Conservation (phyloP, 345 rosid species). For the Gossypium ekmanianum region DNA sequence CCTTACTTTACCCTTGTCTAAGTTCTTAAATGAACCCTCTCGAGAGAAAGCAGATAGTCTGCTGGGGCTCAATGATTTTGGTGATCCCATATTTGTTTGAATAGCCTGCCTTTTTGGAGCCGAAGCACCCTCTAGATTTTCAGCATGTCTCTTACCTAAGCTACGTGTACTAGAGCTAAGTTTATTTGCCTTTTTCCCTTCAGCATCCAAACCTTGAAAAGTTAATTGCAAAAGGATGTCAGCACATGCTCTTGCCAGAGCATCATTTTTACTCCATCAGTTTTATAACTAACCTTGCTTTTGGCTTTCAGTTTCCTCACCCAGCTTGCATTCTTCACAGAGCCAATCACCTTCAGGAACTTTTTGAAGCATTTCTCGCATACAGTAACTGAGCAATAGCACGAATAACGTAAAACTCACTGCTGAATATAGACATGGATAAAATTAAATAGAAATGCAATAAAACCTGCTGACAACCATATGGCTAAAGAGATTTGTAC, state of each 20-base stretch:
- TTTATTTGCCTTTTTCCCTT: conserved; percentile 42
- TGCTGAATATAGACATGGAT: conserved; percentile 4
- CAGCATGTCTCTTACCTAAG: conserved; percentile 54
- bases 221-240: conserved; percentile 23
- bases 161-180: conserved; percentile 27
- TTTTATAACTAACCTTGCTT: conserved; percentile 58
- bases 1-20: conserved; percentile 59
- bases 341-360: conserved; percentile 94
- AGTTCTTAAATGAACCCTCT: conserved; percentile 51
- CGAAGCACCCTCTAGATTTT: conserved; percentile 45
- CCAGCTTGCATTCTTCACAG: conserved; percentile 92
- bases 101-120: conserved; percentile 58
- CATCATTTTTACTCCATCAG: conserved; percentile 5
- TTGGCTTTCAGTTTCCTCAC: conserved; percentile 65
- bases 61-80: conserved; percentile 53
- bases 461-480: conserved; percentile 1
- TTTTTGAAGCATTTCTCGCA: conserved; percentile 78
- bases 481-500: conserved; percentile 13
- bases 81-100: conserved; percentile 55
- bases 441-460: conserved; percentile 7
- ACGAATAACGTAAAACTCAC: conserved; percentile 19
- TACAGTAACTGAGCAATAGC: conserved; percentile 74
- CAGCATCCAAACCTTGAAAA: conserved; percentile 48
- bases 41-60: conserved; percentile 47
- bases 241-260: not conserved